These are phyloP conservation scores for Coccomyxa subellipsoidea DNA, from an alignment of 163 green algal genomes.

Conservation along the genomic window DNA sequence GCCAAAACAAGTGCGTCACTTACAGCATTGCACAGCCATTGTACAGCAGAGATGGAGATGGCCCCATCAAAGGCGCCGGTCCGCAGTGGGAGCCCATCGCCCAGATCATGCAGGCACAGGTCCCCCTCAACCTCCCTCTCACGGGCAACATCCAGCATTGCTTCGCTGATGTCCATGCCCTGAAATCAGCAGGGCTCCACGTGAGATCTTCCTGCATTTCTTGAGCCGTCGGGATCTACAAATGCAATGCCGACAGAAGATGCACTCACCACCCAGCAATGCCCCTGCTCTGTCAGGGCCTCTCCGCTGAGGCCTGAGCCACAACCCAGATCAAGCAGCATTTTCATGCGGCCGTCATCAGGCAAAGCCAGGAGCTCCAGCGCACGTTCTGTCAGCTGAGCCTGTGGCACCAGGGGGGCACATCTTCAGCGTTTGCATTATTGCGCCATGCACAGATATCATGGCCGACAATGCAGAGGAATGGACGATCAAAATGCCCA, in stretches of 20 bases:
- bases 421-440: not conserved
- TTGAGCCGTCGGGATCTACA: not conserved
- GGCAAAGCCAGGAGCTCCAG: conserved; percentile 95
- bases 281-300: conserved; percentile 70
- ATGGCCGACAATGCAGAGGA: not conserved
- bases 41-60: conserved; percentile 92
- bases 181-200: conserved; percentile 44
- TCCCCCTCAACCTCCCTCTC: conserved; percentile 91
- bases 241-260: not conserved
- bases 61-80: conserved; percentile 83
- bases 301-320: conserved; percentile 92
- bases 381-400: conserved; percentile 76
- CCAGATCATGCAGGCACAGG: conserved; percentile 84
- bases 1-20: not conserved
- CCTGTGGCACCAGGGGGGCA: not conserved
- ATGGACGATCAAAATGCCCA: not conserved
- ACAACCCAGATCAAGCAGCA: conserved; percentile 94
- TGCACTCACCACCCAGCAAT: conserved; percentile 66
- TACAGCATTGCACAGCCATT: conserved; percentile 99
- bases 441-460: not conserved
- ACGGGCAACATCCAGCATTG: conserved; percentile 89
- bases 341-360: conserved; percentile 59
- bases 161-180: conserved; percentile 86
- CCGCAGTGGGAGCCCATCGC: conserved; percentile 84
- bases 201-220: not conserved